Conservation (phyloP, 306 rosid genomes). For the Mimosa bimucronata region DNA sequence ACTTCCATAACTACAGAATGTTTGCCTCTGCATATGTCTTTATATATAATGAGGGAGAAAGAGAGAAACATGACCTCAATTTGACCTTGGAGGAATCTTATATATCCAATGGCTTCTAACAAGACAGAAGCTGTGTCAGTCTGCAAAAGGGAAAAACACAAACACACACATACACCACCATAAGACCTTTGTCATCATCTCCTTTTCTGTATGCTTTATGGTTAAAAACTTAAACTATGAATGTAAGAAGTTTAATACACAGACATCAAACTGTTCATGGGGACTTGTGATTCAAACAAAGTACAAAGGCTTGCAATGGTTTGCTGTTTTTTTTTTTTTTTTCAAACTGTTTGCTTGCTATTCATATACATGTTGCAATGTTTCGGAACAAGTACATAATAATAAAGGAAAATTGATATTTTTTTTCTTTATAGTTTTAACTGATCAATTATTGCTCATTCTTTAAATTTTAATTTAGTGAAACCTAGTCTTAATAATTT, state of each 20-base stretch:
- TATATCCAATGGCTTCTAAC: conserved; percentile 84
- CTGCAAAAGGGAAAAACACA: conserved; percentile 75
- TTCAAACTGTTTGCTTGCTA: too few relatives aligned
- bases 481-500: too few relatives aligned
- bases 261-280: conserved; percentile 13
- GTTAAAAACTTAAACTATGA: conserved; percentile 17
- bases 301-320: conserved; percentile 7
- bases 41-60: conserved; percentile 38
- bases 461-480: too few relatives aligned
- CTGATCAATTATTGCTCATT: too few relatives aligned
- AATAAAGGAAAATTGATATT: background rate
- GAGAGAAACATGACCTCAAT: conserved; percentile 74
- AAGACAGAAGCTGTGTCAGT: conserved; percentile 97
- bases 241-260: conserved; percentile 9
- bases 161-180: conserved; percentile 21
- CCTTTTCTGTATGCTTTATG: conserved; percentile 44
- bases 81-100: conserved; percentile 86
- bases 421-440: too few relatives aligned
- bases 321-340: background rate
- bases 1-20: conserved; percentile 51
- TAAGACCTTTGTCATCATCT: conserved; percentile 42
- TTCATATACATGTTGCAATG: background rate
- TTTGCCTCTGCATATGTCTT: conserved; percentile 19
- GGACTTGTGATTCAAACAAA: conserved; percentile 1
- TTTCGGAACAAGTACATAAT: background rate